A percentile compares a stretch with the other conserved stretches of the same genome.
phyloP scores from a whole-genome alignment of 1,284 basidiomycete species.

The Malassezia nana region DNA sequence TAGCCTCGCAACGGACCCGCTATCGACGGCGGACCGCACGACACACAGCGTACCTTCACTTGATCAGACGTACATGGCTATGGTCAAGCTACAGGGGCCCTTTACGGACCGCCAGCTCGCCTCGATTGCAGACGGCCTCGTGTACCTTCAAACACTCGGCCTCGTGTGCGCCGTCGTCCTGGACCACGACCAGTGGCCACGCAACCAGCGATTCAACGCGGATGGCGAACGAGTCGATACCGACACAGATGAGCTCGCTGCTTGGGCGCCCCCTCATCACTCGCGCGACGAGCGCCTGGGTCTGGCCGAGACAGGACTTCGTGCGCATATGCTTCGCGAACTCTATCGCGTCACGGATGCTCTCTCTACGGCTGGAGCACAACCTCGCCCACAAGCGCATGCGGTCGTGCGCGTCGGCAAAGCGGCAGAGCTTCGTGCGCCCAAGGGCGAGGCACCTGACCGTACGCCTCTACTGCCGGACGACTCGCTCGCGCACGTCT shows the following conservation, averaged over 20 bases:
- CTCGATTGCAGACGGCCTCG: conserved; percentile 82
- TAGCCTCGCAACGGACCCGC: conserved; percentile 9
- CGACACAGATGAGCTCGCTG: conserved; percentile 23
- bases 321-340: conserved; percentile 64
- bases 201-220: conserved; percentile 33
- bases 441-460: neutral
- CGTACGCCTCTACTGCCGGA: conserved; percentile 16
- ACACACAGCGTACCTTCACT: conserved; percentile 4
- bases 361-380: conserved; percentile 72
- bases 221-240: conserved; percentile 21
- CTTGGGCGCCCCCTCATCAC: conserved; percentile 19
- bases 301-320: conserved; percentile 43
- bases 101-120: conserved; percentile 91
- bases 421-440: neutral
- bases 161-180: conserved; percentile 88
- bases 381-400: conserved; percentile 64
- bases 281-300: conserved; percentile 10
- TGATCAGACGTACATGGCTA: conserved; percentile 59
- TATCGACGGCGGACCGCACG: conserved; percentile 19
- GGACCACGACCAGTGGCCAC: conserved; percentile 69
- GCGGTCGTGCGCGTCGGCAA: conserved; percentile 33
- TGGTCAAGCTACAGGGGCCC: conserved; percentile 94
- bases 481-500: conserved; percentile 38
- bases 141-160: conserved; percentile 88
- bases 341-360: conserved; percentile 59